Percentiles rank a stretch among this genome's conserved stretches.
phyloP scores from a whole-genome alignment of 2,329 filamentous ascomycete species.

The Aspergillus niger region DNA sequence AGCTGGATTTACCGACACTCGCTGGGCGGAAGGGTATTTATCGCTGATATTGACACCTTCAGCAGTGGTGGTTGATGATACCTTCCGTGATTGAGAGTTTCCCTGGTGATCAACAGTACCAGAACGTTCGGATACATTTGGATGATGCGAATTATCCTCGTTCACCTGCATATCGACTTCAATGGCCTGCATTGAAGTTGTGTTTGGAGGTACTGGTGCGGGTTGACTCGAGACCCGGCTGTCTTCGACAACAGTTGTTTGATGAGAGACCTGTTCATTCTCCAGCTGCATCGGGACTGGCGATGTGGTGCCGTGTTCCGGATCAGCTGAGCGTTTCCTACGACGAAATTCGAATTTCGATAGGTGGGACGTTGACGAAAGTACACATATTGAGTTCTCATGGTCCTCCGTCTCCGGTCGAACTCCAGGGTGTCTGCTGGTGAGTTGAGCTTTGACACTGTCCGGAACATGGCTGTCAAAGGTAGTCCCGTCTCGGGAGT shows the following conservation, averaged over 20 bases:
- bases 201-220: background rate
- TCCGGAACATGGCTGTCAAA: background rate
- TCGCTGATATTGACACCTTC: slow-evolving; percentile 29
- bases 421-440: background rate
- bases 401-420: slow-evolving; percentile 3
- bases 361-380: slow-evolving; percentile 41
- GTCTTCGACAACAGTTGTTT: background rate
- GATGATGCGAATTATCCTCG: background rate
- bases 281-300: background rate
- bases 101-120: slow-evolving; percentile 19
- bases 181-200: background rate
- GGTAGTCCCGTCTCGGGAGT: background rate
- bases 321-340: slow-evolving; percentile 16
- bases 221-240: background rate
- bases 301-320: slow-evolving; percentile 14
- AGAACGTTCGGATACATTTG: slow-evolving; percentile 16
- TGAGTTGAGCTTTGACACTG: background rate
- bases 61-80: slow-evolving; percentile 6
- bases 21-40: slow-evolving; percentile 42
- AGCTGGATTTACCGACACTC: slow-evolving; percentile 30
- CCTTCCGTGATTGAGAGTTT: slow-evolving; percentile 12
- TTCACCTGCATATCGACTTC: background rate
- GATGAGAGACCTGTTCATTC: background rate
- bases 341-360: slow-evolving; percentile 44
- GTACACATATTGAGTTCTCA: slow-evolving; percentile 30